Evolutionary conservation across 2,329 filamentous ascomycete genomes (phyloP).

Genomic region (Aureobasidium sp.): DNA sequence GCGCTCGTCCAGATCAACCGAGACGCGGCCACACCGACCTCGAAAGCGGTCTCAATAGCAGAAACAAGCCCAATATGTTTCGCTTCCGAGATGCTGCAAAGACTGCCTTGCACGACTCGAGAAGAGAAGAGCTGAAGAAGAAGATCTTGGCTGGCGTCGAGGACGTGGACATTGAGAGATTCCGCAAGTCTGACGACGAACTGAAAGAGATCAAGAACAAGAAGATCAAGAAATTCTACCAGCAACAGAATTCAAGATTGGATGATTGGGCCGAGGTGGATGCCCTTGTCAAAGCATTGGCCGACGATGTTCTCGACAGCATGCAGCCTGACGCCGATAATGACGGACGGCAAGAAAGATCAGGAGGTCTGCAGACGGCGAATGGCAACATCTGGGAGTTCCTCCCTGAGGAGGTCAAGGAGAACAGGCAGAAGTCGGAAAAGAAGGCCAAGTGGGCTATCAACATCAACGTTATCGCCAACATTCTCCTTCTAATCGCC

Average conservation of each 20-base stretch:
- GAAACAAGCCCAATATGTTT: constrained; percentile 27
- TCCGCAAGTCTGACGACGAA: constrained; percentile 43
- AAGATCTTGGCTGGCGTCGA: constrained; percentile 43
- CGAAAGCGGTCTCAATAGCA: constrained; percentile 23
- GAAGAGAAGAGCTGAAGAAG: constrained; percentile 43
- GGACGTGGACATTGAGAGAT: constrained; percentile 42
- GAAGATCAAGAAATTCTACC: constrained; percentile 48
- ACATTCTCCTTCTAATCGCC: constrained; percentile 49
- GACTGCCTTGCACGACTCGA: constrained; percentile 40
- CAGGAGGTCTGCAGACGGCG: constrained; percentile 44
- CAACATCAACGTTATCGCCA: constrained; percentile 55
- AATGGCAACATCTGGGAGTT: constrained; percentile 48
- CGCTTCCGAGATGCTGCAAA: constrained; percentile 44
- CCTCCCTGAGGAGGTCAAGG: constrained; percentile 49
- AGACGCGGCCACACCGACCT: constrained; percentile 15
- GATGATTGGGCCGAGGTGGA: constrained; percentile 56
- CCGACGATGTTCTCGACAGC: constrained; percentile 54
- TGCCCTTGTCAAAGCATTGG: constrained; percentile 48
- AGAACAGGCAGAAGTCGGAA: constrained; percentile 40
- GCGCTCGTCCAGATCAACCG: not conserved
- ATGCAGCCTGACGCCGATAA: constrained; percentile 53
- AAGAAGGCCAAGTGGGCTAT: constrained; percentile 51
- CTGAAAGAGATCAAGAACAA: constrained; percentile 49
- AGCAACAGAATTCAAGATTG: constrained; percentile 47
- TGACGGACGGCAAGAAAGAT: constrained; percentile 49